These are phyloP conservation scores for Globisporangium mamillatum DNA, from an alignment of 352 stramenopile genomes.

Conservation along the genomic window DNA sequence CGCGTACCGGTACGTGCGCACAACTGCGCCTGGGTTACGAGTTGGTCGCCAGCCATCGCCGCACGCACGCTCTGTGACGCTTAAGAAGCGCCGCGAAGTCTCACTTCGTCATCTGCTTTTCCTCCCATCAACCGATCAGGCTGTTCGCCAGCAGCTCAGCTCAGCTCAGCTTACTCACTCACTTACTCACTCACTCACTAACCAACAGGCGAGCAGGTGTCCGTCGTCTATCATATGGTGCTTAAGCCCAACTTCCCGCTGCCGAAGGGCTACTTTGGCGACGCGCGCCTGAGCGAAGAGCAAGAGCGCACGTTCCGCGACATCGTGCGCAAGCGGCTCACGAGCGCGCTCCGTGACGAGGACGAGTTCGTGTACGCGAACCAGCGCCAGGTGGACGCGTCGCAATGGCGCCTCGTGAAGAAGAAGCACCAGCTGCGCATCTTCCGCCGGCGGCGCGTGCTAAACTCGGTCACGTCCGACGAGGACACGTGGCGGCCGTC, in stretches of 20 bases:
- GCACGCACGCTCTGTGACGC: neutral
- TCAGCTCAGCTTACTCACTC: neutral
- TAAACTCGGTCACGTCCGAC: constrained; percentile 2
- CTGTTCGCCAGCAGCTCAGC: neutral
- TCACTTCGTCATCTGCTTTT: neutral
- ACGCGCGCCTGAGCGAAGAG: constrained; percentile 22
- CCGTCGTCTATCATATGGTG: constrained; percentile 1
- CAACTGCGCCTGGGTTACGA: neutral
- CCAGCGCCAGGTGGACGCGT: constrained; percentile 29
- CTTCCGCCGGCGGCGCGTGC: constrained; percentile 26
- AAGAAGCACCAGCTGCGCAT: constrained; percentile 39
- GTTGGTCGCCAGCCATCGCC: neutral
- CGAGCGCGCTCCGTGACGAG: constrained; percentile 32
- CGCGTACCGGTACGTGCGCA: neutral
- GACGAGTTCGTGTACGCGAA: constrained; percentile 21
- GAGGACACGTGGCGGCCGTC: constrained; percentile 15
- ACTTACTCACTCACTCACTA: neutral
- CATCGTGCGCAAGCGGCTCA: constrained; percentile 29
- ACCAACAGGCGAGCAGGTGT: neutral
- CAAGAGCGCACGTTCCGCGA: constrained; percentile 33
- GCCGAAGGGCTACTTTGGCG: constrained; percentile 27
- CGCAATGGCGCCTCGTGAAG: constrained; percentile 48
- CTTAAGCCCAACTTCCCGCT: constrained; percentile 23
- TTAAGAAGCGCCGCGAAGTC: neutral
- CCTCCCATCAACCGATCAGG: neutral